A percentile compares a stretch with the other conserved stretches of the same genome.
Evolutionary conservation across 768 basidiomycete genomes (phyloP).

Genomic region (Trametopsis cervina): DNA sequence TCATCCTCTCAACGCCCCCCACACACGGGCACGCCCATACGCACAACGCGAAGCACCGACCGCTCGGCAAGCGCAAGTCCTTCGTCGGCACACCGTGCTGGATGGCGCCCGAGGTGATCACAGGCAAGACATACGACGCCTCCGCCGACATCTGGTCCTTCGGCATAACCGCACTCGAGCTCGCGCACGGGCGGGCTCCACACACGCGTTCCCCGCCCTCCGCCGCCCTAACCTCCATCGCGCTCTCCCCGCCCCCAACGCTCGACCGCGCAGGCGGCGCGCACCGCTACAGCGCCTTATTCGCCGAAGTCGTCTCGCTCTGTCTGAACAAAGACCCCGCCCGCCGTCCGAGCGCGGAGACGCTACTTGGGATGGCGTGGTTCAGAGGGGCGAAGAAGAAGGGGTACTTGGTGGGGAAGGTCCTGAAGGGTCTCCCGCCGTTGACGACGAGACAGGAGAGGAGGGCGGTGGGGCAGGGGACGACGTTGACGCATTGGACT

Average conservation of each 20-base stretch:
- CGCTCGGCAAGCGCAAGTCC: conserved; percentile 74
- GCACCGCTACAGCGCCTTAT: conserved; percentile 70
- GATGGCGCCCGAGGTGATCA: conserved; percentile 96
- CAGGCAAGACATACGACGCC: conserved; percentile 76
- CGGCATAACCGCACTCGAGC: conserved; percentile 90
- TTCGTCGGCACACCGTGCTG: conserved; percentile 97
- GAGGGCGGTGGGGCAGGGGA: conserved; percentile 31
- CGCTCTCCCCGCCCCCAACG: conserved; percentile 72
- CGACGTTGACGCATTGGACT: conserved; percentile 38
- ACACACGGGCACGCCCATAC: conserved; percentile 20
- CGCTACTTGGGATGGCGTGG: conserved; percentile 72
- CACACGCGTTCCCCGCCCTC: conserved; percentile 69
- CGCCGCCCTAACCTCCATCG: conserved; percentile 68
- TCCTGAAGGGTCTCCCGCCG: conserved; percentile 71
- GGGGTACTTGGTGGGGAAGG: conserved; percentile 66
- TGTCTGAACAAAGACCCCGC: conserved; percentile 85
- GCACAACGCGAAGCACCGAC: conserved; percentile 26
- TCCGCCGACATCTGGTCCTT: conserved; percentile 95
- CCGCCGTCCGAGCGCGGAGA: conserved; percentile 68
- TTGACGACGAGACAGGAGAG: conserved; percentile 70
- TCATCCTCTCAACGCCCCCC: conserved; percentile 24
- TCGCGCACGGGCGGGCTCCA: conserved; percentile 86
- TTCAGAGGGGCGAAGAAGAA: conserved; percentile 78
- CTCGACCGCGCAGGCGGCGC: conserved; percentile 67
- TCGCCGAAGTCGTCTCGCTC: conserved; percentile 76